Percentiles rank a stretch among this genome's conserved stretches.
These are phyloP conservation scores for Mycosphaerella arachidis DNA, from an alignment of 2,329 filamentous ascomycete genomes.

Conservation along the genomic window DNA sequence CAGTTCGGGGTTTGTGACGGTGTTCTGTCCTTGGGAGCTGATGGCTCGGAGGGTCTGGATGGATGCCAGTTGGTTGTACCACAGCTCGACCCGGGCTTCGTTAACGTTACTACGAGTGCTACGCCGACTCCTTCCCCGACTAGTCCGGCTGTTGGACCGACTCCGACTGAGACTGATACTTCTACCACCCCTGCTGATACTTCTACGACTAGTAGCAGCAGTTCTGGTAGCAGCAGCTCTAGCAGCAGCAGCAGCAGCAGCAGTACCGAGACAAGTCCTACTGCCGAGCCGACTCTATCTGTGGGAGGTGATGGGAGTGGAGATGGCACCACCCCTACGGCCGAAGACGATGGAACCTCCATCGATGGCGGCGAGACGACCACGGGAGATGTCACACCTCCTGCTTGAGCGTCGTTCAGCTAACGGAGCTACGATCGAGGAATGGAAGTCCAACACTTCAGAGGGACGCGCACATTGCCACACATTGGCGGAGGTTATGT, in stretches of 20 bases:
- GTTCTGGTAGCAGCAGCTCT: background rate
- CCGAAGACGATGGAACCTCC: no score
- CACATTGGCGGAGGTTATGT: background rate
- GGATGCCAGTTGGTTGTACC: background rate
- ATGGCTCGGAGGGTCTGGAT: background rate
- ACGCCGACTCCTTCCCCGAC: background rate
- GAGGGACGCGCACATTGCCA: background rate
- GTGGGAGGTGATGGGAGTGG: no score
- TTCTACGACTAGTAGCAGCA: background rate
- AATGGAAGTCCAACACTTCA: background rate
- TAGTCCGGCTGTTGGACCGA: background rate
- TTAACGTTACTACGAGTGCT: background rate
- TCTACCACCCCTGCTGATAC: background rate
- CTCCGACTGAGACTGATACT: background rate
- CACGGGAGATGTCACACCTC: background rate
- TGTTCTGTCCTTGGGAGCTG: background rate
- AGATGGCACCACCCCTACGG: no score
- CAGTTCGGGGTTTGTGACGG: background rate
- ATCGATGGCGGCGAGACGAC: no score
- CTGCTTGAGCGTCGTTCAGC: background rate
- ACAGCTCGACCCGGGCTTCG: background rate
- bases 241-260: background rate
- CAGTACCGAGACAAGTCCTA: background rate
- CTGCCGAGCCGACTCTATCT: background rate
- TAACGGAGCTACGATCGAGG: background rate